phyloP scores from a whole-genome alignment of 352 stramenopile species.

The Pythium insidiosum region DNA sequence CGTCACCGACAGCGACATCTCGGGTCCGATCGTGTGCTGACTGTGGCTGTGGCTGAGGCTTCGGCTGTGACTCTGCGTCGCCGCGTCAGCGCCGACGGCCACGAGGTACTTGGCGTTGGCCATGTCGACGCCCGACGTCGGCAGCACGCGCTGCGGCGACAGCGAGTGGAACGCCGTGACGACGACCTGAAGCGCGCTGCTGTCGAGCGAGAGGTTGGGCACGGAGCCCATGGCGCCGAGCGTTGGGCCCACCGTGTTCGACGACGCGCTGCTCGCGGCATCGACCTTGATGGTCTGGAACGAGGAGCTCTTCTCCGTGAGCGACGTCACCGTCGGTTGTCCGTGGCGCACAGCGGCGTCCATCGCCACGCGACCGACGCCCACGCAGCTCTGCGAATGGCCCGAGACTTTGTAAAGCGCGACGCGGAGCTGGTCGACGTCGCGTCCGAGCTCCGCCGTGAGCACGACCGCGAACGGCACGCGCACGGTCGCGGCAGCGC shows the following conservation, averaged over 20 bases:
- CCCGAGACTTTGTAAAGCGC: slow-evolving; percentile 46
- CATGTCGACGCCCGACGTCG: slow-evolving; percentile 61
- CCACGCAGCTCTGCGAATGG: slow-evolving; percentile 34
- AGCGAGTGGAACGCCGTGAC: slow-evolving; percentile 48
- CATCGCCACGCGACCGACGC: slow-evolving; percentile 39
- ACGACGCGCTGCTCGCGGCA: neutral
- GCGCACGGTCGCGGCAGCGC: slow-evolving; percentile 13
- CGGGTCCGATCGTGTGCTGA: neutral
- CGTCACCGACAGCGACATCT: slow-evolving; percentile 15
- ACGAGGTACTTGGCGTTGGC: slow-evolving; percentile 72
- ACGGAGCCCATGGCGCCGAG: no score
- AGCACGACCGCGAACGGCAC: slow-evolving; percentile 58
- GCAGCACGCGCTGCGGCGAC: slow-evolving; percentile 35
- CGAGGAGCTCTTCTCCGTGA: slow-evolving; percentile 37
- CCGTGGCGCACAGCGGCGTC: slow-evolving; percentile 44
- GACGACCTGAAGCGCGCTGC: slow-evolving; percentile 29
- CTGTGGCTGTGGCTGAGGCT: neutral
- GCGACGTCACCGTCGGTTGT: slow-evolving; percentile 25
- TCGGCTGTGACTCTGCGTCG: neutral
- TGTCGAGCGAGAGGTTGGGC: slow-evolving; percentile 8
- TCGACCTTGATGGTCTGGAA: slow-evolving; percentile 32
- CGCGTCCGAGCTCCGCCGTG: slow-evolving; percentile 34
- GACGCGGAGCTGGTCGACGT: slow-evolving; percentile 64
- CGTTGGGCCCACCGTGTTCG: neutral
- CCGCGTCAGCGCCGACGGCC: no score